Conservation (phyloP, 1,284 basidiomycete genomes). For the Trametes sp. region DNA sequence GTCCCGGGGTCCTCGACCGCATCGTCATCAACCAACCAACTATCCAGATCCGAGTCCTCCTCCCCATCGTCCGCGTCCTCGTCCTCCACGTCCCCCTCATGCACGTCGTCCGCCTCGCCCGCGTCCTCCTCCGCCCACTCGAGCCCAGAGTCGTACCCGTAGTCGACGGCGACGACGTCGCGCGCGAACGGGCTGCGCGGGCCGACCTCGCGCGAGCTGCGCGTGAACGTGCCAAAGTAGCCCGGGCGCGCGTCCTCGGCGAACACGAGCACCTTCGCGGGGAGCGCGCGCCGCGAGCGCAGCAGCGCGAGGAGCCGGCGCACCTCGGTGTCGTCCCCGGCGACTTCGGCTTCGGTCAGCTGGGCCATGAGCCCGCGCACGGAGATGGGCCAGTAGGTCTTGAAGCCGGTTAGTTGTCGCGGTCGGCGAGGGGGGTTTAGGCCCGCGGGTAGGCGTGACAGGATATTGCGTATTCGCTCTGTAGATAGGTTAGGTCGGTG, state of each 20-base stretch:
- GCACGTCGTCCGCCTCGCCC: conserved; percentile 77
- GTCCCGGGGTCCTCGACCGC: conserved; percentile 58
- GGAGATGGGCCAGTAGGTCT: conserved; percentile 44
- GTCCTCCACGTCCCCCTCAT: conserved; percentile 62
- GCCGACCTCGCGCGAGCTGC: conserved; percentile 71
- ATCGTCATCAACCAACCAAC: conserved; percentile 82
- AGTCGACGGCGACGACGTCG: conserved; percentile 77
- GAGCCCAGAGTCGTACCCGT: conserved; percentile 84
- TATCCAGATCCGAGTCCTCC: conserved; percentile 77
- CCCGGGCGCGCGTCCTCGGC: conserved; percentile 80
- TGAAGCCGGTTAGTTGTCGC: conserved; percentile 39
- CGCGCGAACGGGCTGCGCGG: conserved; percentile 77
- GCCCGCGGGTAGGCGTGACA: conserved; percentile 47
- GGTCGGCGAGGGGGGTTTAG: conserved; percentile 41
- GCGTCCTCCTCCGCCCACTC: conserved; percentile 84
- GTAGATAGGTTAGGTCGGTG: background rate
- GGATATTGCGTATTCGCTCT: conserved; percentile 54
- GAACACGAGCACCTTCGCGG: conserved; percentile 80
- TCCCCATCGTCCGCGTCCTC: conserved; percentile 61
- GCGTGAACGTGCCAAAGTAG: conserved; percentile 89
- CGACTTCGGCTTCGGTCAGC: conserved; percentile 79
- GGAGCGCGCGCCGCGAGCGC: conserved; percentile 62
- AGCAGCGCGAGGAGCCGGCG: conserved; percentile 63
- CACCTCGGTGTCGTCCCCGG: conserved; percentile 70
- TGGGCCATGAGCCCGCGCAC: conserved; percentile 67